Evolutionary conservation across 83 land plant species (phyloP).

Genomic region (Picea abies): DNA sequence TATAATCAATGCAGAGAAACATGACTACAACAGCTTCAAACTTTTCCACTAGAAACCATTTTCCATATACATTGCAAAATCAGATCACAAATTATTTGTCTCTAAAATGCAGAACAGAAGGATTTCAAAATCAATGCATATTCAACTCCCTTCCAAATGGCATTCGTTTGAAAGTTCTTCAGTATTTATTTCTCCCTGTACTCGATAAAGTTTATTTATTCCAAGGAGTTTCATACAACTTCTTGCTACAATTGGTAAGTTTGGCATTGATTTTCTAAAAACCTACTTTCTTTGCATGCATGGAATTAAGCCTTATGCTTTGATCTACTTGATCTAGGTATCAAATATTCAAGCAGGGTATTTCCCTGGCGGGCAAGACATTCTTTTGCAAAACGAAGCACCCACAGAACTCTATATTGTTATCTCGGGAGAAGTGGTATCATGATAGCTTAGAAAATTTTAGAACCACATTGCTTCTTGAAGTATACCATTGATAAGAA

Average conservation of each 20-base stretch:
- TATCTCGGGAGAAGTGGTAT: constrained; percentile 11
- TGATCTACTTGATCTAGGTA: not conserved
- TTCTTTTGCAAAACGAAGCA: constrained; percentile 2
- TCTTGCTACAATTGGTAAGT: constrained; percentile 16
- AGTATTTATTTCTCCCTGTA: too few species aligned
- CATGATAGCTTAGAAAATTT: not conserved
- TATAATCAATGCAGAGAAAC: constrained; percentile 9
- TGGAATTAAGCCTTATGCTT: not conserved
- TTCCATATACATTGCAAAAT: not conserved
- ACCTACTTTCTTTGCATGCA: not conserved
- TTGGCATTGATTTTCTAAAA: too few species aligned
- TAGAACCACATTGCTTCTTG: too few species aligned
- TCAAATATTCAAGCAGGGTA: not conserved
- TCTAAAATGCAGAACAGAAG: too few species aligned
- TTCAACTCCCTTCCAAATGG: too few species aligned
- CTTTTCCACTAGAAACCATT: not conserved
- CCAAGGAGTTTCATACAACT: constrained; percentile 2
- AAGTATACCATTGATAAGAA: too few species aligned
- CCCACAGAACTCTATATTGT: constrained; percentile 4
- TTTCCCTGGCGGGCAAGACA: constrained; percentile 6
- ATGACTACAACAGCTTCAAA: not conserved
- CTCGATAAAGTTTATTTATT: too few species aligned
- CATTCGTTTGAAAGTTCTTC: too few species aligned
- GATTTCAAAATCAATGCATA: too few species aligned
- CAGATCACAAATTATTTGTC: constrained; percentile 1